Evolutionary conservation across 495 filamentous ascomycete species (phyloP), one percentile per base, ranked within the genome.

Genomic region (Tuber melanosporum): DNA sequence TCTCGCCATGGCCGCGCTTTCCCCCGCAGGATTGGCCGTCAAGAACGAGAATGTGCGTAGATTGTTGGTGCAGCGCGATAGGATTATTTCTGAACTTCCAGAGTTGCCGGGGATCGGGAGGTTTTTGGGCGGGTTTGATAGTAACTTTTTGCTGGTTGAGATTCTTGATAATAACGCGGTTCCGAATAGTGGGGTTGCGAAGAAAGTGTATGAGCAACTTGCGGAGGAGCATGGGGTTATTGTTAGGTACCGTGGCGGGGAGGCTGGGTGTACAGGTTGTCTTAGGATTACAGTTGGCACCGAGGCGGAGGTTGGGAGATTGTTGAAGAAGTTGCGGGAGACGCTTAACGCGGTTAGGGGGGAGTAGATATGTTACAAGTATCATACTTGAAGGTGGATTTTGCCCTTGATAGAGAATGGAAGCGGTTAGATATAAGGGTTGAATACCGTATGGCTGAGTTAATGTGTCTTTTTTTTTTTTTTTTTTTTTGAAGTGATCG

Each of bases 201-300:
- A 95, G 81, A 89, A 88, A 32, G 88, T 93, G 32, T 98, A 99
- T 82, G 91, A 95, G 85, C 85, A 85, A 32, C 85, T 98, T 84
- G 95, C 96, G 0, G 94, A 97, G 87, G 91, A 89, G 69, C 90
- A 90, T 79, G 93, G 94, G 0, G 94, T 99, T 2, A 93, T 99
- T 43, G 96, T 99, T 17, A 86, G 95, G 75, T 99, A 98, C 84
- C 87, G 95, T 71, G 95, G 95, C 3, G 95, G 94, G 85, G 95
- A 99, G 87, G 85, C 90, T 45, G 95, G 94, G 8, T 99, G 95
- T 82, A 82, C 90, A 77, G 95, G 94, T 1, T 97, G 95, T 82
- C 84, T 99, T 82, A 87, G 95, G 62, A 91, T 99, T 78, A 98
- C 95, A 1, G 92, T 99, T 14, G 95, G 95, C 9, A 99, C 95